A percentile compares a stretch with the other conserved stretches of the same genome.
Evolutionary conservation across 805 yeast species (phyloP).

Genomic region (Lachancea fermentati): DNA sequence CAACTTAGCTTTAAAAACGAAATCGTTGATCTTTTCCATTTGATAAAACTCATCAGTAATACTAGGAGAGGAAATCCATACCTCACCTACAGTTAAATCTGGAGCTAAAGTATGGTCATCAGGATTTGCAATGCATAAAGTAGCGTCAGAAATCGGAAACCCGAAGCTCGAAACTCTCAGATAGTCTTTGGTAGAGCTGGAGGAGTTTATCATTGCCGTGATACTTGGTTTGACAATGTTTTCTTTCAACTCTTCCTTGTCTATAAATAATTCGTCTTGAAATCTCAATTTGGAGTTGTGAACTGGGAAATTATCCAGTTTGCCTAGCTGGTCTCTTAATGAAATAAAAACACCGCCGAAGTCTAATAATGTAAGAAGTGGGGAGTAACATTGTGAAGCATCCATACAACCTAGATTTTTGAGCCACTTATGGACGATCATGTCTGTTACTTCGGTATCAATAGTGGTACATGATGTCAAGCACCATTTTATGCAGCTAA

Average conservation of each 20-base stretch:
- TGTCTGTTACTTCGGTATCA: constrained; percentile 88
- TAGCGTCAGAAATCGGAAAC: constrained; percentile 89
- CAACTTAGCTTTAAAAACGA: constrained; percentile 32
- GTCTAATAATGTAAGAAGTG: constrained; percentile 81
- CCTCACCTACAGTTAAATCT: constrained; percentile 83
- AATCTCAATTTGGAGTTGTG: constrained; percentile 25
- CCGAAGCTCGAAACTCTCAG: constrained; percentile 89
- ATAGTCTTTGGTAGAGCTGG: constrained; percentile 38
- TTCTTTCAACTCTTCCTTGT: constrained; percentile 32
- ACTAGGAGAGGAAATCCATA: constrained; percentile 95
- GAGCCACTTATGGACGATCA: constrained; percentile 84
- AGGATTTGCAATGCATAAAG: constrained; percentile 89
- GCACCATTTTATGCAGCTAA: constrained; percentile 82
- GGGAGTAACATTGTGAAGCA: constrained; percentile 75
- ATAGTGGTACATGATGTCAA: constrained; percentile 81
- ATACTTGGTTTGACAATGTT: constrained; percentile 30
- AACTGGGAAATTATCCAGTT: constrained; percentile 28
- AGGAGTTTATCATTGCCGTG: constrained; percentile 27
- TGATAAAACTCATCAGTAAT: constrained; percentile 51
- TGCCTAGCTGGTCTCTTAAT: constrained; percentile 76
- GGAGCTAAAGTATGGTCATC: constrained; percentile 74
- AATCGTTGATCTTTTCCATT: constrained; percentile 32
- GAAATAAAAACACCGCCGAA: constrained; percentile 96
- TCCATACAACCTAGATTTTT: constrained; percentile 81
- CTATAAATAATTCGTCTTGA: constrained; percentile 32